Evolutionary conservation across 139 green algal genomes (phyloP), one percentile per base, ranked within the genome.

Genomic region (Nannochloris sp.): DNA sequence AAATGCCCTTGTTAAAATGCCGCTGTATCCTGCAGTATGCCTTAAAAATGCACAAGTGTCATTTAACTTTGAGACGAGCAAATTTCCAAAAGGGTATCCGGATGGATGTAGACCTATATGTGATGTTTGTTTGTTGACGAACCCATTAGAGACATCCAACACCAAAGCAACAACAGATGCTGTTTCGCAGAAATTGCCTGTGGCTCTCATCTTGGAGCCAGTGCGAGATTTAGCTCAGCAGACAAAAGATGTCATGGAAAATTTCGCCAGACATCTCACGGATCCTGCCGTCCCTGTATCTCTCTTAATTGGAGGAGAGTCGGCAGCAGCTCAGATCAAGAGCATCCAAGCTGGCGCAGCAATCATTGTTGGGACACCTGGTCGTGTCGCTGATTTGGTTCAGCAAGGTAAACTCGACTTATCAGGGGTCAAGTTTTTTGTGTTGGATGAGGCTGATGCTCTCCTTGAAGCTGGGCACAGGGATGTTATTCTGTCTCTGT

Each of bases 381-480:
- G 76, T 1, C 69, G 82, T 3, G 59, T 95, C 3, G 71, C 84
- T 12, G 85, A 93, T 48, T 81, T 89, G 44, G 74, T 89, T 0
- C 75, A 91, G 49, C 70, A 25, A 5, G 84, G 84, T 44, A 86
- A 90, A 70, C 74, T 95, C 49, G 25, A 64, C 10, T 48, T 87
- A 37, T 69, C 80, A 58, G 34, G 46, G 4, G 59, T 86, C 55
- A 72, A 81, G 64, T 91, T 90, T 71, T 91, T 90, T 64, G 80
- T 95, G 23, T 68, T 95, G 59, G 87, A 95, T 51, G 87, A 95
- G 68, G 86, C 87, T 11, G 87, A 95, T 71, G 72, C 85, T 34
- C 75, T 95, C 24, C 60, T 90, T 37, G 71, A 86, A 66, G 76
- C 75, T 0, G 83, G 86, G 62, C 85, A 83, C 61, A 63, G 65